Evolutionary conservation across 2,329 filamentous ascomycete genomes (phyloP).

Genomic region (Zasmidium angulare): DNA sequence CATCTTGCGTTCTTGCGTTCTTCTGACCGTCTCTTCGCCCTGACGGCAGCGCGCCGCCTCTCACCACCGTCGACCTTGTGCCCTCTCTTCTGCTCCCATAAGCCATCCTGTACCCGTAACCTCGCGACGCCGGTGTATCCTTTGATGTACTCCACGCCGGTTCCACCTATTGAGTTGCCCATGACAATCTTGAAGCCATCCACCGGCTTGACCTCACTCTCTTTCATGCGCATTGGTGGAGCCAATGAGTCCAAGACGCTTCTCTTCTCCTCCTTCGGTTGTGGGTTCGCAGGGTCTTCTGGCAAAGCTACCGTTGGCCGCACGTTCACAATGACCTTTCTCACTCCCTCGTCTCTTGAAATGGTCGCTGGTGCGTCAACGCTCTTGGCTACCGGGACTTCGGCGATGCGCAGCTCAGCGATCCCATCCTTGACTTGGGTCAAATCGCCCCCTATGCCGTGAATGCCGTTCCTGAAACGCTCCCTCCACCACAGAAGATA

Average conservation of each 20-base stretch:
- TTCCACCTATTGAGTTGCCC: constrained; percentile 70
- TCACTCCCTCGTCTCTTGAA: constrained; percentile 53
- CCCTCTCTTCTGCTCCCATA: constrained; percentile 88
- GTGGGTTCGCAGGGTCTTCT: constrained; percentile 9
- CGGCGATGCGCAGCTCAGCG: constrained; percentile 59
- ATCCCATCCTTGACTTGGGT: constrained; percentile 66
- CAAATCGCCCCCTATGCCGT: constrained; percentile 81
- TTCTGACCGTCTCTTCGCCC: constrained; percentile 78
- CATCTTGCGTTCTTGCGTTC: constrained; percentile 63
- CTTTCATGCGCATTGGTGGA: constrained; percentile 17
- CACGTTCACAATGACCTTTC: constrained; percentile 24
- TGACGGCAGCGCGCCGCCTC: constrained; percentile 78
- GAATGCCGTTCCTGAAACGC: constrained; percentile 73
- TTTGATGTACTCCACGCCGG: constrained; percentile 69
- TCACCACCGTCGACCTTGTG: constrained; percentile 96
- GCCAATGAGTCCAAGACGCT: constrained; percentile 8
- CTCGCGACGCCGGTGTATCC: constrained; percentile 61
- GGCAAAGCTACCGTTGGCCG: constrained; percentile 1
- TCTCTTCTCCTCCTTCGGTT: constrained; percentile 7
- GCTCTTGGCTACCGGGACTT: constrained; percentile 39
- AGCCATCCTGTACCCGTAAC: constrained; percentile 74
- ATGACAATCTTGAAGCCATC: constrained; percentile 67
- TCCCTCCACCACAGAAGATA: constrained; percentile 89
- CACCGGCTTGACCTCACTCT: constrained; percentile 55
- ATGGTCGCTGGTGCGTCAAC: constrained; percentile 44